phyloP scores from a whole-genome alignment of 1,139 yeast genomes.

The Ashbya aceris region DNA sequence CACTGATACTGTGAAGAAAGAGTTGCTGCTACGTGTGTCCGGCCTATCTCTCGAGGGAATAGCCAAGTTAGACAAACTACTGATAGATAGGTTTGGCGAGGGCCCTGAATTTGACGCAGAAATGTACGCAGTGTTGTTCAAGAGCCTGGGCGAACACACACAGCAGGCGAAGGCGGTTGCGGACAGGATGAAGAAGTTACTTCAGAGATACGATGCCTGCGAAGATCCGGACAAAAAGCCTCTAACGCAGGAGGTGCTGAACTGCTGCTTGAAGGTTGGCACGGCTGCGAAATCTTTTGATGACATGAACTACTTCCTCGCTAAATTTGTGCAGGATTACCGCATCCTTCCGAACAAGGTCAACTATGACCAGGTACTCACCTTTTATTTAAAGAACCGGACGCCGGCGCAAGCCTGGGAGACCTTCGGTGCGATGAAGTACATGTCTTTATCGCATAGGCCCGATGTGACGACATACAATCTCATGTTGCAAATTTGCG shows the following conservation, averaged over 20 bases:
- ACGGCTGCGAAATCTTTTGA: constrained; percentile 34
- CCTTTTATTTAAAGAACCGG: constrained; percentile 50
- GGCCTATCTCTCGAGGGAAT: constrained; percentile 32
- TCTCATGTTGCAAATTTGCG: constrained; percentile 58
- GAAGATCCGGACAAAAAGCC: constrained; percentile 18
- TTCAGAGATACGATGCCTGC: constrained; percentile 37
- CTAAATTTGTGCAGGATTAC: constrained; percentile 19
- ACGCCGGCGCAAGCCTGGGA: constrained; percentile 57
- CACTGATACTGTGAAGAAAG: constrained; percentile 32
- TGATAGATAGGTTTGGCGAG: constrained; percentile 27
- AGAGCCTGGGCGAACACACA: constrained; percentile 30
- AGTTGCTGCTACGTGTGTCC: constrained; percentile 41
- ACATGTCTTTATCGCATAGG: constrained; percentile 49
- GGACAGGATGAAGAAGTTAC: constrained; percentile 26
- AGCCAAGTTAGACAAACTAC: constrained; percentile 32
- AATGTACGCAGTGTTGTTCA: constrained; percentile 40
- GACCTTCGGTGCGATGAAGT: constrained; percentile 80
- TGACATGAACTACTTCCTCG: constrained; percentile 38
- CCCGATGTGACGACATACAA: constrained; percentile 66
- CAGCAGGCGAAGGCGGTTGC: constrained; percentile 29
- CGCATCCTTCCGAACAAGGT: constrained; percentile 47
- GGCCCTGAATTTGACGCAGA: constrained; percentile 29
- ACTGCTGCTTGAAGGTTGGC: constrained; percentile 33
- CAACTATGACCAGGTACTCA: constrained; percentile 55
- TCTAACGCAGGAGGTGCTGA: constrained; percentile 24